Evolutionary conservation across 768 basidiomycete genomes (phyloP).

Genomic region (Gloeopeniophorella convolvens): DNA sequence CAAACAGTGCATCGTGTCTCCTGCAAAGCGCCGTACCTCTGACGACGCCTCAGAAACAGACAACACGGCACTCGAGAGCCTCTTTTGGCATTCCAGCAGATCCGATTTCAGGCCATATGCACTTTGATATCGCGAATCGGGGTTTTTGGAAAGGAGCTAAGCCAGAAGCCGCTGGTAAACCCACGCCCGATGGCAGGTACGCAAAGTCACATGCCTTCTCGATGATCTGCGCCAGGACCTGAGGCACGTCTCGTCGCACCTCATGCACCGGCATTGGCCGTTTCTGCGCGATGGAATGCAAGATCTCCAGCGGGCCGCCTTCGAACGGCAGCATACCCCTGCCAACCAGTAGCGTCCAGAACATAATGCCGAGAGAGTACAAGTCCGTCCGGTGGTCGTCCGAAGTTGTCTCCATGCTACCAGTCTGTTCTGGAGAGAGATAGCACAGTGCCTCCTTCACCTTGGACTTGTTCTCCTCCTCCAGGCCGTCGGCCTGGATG

Average conservation of each 20-base stretch:
- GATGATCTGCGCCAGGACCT: constrained; percentile 62
- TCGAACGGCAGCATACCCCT: constrained; percentile 39
- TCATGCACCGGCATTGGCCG: constrained; percentile 72
- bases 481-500: constrained; percentile 41
- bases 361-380: constrained; percentile 65
- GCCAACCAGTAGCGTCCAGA: constrained; percentile 72
- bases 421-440: constrained; percentile 71
- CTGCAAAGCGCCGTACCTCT: constrained; percentile 35
- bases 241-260: constrained; percentile 64
- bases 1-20: constrained; percentile 3
- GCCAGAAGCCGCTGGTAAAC: constrained; percentile 7
- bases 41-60: constrained; percentile 49
- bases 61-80: constrained; percentile 53
- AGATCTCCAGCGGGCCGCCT: constrained; percentile 45
- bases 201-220: constrained; percentile 43
- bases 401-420: constrained; percentile 61
- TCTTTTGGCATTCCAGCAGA: constrained; percentile 59
- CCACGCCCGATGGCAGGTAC: background rate
- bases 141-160: constrained; percentile 61
- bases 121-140: constrained; percentile 65
- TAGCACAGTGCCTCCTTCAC: constrained; percentile 73
- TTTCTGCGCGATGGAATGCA: constrained; percentile 68
- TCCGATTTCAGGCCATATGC: constrained; percentile 64
- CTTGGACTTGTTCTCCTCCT: constrained; percentile 58
- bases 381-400: constrained; percentile 72